A percentile compares a stretch with the other conserved stretches of the same genome.
Evolutionary conservation across 2,329 filamentous ascomycete genomes (phyloP).

Genomic region (Colletotrichum spaethianum): DNA sequence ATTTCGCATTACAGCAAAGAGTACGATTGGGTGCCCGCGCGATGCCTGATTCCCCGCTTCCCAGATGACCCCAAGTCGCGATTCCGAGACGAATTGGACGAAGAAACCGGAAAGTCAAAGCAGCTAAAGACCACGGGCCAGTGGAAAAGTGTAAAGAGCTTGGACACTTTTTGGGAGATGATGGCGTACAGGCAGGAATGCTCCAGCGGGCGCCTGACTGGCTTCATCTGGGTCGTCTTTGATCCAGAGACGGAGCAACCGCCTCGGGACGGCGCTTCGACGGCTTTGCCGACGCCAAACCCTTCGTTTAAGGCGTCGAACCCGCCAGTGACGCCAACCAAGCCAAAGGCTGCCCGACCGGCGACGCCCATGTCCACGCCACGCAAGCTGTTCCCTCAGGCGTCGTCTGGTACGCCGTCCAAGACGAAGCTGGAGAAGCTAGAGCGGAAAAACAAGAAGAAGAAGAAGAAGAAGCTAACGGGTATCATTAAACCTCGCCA

Average conservation of each 20-base stretch:
- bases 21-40: slow-evolving; percentile 75
- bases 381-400: slow-evolving; percentile 49
- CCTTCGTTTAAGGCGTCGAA: slow-evolving; percentile 46
- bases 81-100: slow-evolving; percentile 90
- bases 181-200: slow-evolving; percentile 98
- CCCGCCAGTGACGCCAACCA: slow-evolving; percentile 52
- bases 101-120: slow-evolving; percentile 76
- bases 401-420: slow-evolving; percentile 24
- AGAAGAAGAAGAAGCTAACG: slow-evolving; percentile 63
- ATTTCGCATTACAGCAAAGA: slow-evolving; percentile 75
- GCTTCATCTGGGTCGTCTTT: slow-evolving; percentile 95
- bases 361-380: slow-evolving; percentile 52
- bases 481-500: slow-evolving; percentile 75
- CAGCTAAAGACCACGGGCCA: slow-evolving; percentile 71
- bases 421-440: slow-evolving; percentile 54
- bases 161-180: slow-evolving; percentile 98
- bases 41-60: slow-evolving; percentile 90
- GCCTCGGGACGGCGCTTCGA: slow-evolving; percentile 4
- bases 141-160: slow-evolving; percentile 86
- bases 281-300: slow-evolving; percentile 47
- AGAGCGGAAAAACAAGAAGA: slow-evolving; percentile 49
- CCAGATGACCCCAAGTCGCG: slow-evolving; percentile 96
- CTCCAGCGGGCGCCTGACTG: slow-evolving; percentile 90
- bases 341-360: slow-evolving; percentile 43
- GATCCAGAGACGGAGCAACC: slow-evolving; percentile 61